Evolutionary conservation across 1,284 basidiomycete genomes (phyloP).

Genomic region (Pholiota adiposa): DNA sequence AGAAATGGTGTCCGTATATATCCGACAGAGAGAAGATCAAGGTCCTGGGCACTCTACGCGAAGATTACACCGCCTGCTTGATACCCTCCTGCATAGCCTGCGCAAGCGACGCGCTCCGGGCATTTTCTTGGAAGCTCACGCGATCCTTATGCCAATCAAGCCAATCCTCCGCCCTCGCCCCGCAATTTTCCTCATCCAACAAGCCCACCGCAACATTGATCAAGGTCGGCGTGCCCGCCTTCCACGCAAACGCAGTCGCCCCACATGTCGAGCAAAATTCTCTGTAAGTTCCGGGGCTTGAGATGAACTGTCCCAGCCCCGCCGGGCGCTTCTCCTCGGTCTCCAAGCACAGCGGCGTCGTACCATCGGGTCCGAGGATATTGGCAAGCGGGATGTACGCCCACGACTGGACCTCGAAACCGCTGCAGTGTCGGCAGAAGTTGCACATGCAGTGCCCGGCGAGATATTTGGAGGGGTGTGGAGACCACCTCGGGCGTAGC

Average conservation of each 20-base stretch:
- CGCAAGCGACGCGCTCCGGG: conserved; percentile 21
- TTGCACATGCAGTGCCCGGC: conserved; percentile 38
- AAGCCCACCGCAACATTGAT: conserved; percentile 34
- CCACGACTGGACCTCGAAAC: conserved; percentile 37
- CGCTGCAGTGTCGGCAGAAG: conserved; percentile 33
- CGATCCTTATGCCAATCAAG: conserved; percentile 35
- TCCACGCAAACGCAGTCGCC: conserved; percentile 38
- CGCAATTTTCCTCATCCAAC: conserved; percentile 30
- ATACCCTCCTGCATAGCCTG: conserved; percentile 25
- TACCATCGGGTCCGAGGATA: conserved; percentile 26
- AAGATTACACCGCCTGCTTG: conserved; percentile 5
- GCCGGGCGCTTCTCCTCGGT: conserved; percentile 21
- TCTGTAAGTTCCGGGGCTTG: conserved; percentile 31
- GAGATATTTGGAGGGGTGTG: conserved; percentile 30
- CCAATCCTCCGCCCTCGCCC: conserved; percentile 35
- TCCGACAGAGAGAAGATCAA: too few species aligned
- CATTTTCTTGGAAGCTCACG: conserved; percentile 33
- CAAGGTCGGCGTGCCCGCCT: conserved; percentile 30
- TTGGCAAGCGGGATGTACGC: conserved; percentile 34
- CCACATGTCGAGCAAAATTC: conserved; percentile 38
- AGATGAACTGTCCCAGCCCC: conserved; percentile 32
- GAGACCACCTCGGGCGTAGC: conserved; percentile 25
- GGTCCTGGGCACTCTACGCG: too few species aligned
- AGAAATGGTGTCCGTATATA: neutral
- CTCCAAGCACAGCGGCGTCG: conserved; percentile 21